phyloP scores from a whole-genome alignment of 75 land plant species.

The Pinus albicaulis region DNA sequence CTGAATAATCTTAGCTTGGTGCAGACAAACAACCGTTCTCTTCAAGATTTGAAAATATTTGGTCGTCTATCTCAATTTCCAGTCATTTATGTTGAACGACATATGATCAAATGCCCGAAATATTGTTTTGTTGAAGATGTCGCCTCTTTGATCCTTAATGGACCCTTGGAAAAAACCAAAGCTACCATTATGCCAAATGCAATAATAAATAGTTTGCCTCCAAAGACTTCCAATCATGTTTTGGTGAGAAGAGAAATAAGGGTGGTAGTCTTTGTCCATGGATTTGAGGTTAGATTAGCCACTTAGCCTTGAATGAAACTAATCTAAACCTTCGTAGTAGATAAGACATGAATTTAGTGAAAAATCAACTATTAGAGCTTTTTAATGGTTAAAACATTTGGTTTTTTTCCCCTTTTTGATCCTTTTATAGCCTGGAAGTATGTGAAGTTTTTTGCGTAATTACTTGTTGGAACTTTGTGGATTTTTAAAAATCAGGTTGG shows the following conservation, averaged over 20 bases:
- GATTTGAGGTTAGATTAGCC: constrained; percentile 61
- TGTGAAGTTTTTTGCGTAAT: no score
- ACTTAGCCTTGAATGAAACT: neutral
- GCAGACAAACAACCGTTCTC: constrained; percentile 69
- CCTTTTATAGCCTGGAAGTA: no score
- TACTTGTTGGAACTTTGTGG: no score
- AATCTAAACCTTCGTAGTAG: no score
- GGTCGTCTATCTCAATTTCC: constrained; percentile 69
- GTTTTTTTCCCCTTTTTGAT: no score
- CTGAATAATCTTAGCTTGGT: constrained; percentile 7
- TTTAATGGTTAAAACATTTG: no score
- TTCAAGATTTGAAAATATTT: constrained; percentile 91
- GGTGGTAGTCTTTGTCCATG: constrained; percentile 86
- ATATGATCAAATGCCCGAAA: constrained; percentile 27
- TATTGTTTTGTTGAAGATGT: constrained; percentile 2
- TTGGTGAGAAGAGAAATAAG: constrained; percentile 26
- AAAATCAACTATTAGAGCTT: no score
- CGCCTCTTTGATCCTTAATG: neutral
- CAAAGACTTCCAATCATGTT: constrained; percentile 16
- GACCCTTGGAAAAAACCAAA: neutral
- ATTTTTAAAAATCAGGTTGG: no score
- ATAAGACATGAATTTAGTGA: no score
- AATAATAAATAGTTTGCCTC: neutral
- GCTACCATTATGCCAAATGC: constrained; percentile 1
- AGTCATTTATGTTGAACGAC: constrained; percentile 62